Evolutionary conservation across 805 yeast genomes (phyloP), one percentile per base, ranked within the genome.

Genomic region (Hagleromyces aurorensis): DNA sequence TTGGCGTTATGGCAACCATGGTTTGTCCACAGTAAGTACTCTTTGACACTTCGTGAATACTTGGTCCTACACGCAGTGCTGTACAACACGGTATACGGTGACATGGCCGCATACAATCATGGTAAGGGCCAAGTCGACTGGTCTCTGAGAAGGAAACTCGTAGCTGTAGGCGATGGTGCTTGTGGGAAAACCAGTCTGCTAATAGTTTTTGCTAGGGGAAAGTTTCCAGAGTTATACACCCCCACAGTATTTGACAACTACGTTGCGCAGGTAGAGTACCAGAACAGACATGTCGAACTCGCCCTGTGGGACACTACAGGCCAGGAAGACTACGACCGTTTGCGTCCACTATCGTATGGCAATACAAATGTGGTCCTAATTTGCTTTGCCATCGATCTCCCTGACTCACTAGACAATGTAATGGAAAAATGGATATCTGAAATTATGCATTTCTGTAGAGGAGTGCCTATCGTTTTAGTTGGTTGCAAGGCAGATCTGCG

Each of bases 291-390:
- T 57, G 96, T 87, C 33, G 94, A 86, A 59, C 68, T 85, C 59
- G 94, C 94, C 8, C 68, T 85, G 44, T 85, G 96, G 96, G 96
- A 85, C 83, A 86, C 96, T 42, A 95, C 96, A 32, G 96, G 96
- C 44, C 96, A 86, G 72, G 96, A 86, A 67, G 96, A 86, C 67
- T 86, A 86, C 58, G 95, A 85, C 59, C 79, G 95, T 62, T 68
- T 84, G 50, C 78, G 94, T 63, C 94, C 94, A 19, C 67, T 84
- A 43, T 78, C 87, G 10, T 85, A 85, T 61, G 94, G 94, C 40
- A 94, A 85, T 59, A 79, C 94, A 26, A 82, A 84, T 57, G 96
- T 85, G 41, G 80, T 85, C 39, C 70, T 85, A 52, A 83, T 85
- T 51, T 85, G 95, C 69, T 85, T 83, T 65, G 75, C 94, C 10